Base-by-base conservation (phyloP, 352 stramenopile species). In the Phytophthora crassamura region DNA sequence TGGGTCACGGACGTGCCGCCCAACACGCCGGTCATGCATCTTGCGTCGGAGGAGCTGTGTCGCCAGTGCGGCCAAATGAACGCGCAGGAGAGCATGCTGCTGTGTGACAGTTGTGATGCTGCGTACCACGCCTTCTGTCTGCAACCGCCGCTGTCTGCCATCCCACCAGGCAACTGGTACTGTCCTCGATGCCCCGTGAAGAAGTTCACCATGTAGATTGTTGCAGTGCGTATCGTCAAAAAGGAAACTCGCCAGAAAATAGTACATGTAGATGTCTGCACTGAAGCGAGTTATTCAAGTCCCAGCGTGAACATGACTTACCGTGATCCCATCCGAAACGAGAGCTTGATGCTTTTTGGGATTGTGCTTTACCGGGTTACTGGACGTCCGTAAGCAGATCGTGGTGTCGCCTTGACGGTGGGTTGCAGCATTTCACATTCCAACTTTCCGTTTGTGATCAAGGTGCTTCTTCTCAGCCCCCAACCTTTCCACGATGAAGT, bases 51-150 rank as follows among this genome's bases (percentile, higher is more conserved):
- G 53, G 86, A 93, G 48, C 75, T 83, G 39, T 95, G 88, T 38
- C 81, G 82, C 34, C 72, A 78, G 32, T 96, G 88, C 39, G 50
- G 65, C 3, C 69, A 90, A 56, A 84, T 84, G 54, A 80, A 91
- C 33, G 76, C 76, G 10, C 80, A 81, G 20, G 84, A 94, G 56
- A 86, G 70, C 39, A 93, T 94, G 84, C 61, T 95, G 43, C 64
- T 95, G 16, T 96, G 88, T 43, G 86, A 94, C 61, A 93, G 83
- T 53, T 96, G 88, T 50, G 88, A 96, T 61, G 88, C 79, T 5
- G 83, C 85, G 8, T 93, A 93, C 64, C 88, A 96, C 57, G 77
- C 88, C 48, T 92, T 90, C 63, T 96, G 88, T 66, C 78, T 94
- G 5, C 64, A 80, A 22, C 86, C 86, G 38, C 77, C 82, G 15